These are phyloP conservation scores for Noccaea bulbosa DNA, from an alignment of 345 rosid genomes.

Conservation along the genomic window DNA sequence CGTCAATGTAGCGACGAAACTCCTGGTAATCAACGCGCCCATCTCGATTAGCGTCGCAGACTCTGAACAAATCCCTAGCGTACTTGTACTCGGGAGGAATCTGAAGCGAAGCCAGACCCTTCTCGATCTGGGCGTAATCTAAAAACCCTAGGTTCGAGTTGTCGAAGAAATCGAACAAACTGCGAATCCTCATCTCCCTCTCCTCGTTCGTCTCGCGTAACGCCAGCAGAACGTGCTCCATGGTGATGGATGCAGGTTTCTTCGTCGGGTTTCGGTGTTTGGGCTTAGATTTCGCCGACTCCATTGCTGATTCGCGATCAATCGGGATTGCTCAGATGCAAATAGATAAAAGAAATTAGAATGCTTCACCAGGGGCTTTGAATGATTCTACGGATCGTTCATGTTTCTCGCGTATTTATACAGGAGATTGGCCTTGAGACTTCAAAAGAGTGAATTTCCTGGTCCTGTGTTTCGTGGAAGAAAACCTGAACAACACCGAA, in stretches of 20 bases:
- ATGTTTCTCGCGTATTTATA: conserved; percentile 10
- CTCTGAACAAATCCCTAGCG: conserved; percentile 85
- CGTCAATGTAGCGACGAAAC: conserved; percentile 90
- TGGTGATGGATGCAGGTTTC: conserved; percentile 58
- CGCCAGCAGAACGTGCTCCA: conserved; percentile 91
- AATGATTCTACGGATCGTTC: conserved; percentile 38
- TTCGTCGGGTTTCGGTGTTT: conserved; percentile 51
- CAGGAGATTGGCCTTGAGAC: not conserved
- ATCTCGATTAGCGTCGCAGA: conserved; percentile 83
- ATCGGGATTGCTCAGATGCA: conserved; percentile 17
- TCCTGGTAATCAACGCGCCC: conserved; percentile 91
- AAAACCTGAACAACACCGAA: conserved; percentile 24
- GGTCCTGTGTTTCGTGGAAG: conserved; percentile 13
- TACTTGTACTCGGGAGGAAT: conserved; percentile 90
- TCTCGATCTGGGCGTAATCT: conserved; percentile 82
- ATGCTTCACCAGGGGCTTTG: not conserved
- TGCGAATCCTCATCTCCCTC: conserved; percentile 76
- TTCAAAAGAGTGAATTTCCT: conserved; percentile 4
- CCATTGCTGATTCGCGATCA: conserved; percentile 45
- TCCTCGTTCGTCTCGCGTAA: conserved; percentile 84
- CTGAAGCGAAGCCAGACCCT: conserved; percentile 78
- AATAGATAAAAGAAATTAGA: not conserved
- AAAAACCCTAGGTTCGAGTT: conserved; percentile 63
- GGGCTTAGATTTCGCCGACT: conserved; percentile 43
- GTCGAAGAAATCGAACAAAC: conserved; percentile 83